Evolutionary conservation across 768 basidiomycete species (phyloP), one percentile per base, ranked within the genome.

Genomic region (Aureoboletus auriporus): DNA sequence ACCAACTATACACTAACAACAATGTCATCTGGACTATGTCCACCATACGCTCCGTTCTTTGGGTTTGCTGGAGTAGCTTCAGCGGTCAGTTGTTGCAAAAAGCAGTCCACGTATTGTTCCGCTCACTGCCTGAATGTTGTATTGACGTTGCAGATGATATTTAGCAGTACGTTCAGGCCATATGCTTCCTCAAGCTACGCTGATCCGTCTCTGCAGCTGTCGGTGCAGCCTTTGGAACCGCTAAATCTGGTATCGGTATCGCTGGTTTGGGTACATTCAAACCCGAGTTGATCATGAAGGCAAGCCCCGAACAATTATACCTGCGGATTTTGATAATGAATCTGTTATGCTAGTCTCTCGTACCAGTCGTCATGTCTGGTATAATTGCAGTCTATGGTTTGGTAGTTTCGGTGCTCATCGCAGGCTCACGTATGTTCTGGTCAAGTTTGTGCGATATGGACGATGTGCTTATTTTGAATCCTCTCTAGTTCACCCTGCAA

Each of bases 271-370:
- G 93, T 46, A 82, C 85, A 42, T 94, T 98, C 73, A 84, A 80
- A 62, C 96, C 96, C 53, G 96, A 99, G 64, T 77, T 98, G 57
- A 91, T 99, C 65, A 99, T 99, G 96, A 98, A 93, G 81, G 94
- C 86, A 58, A 49, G 67, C 40, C 42, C 33, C 28, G 10, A 27
- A 39, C 16, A 23, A 23, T 30, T 11, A 3, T 40, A 8, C 16
- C 13, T 30, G 14, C 39, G 28, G 11, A 39, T 27, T 27, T 17
- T 30, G 17, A 16, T 37, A 41, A 57, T n/a, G 35, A 39, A 36
- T 20, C 23, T 33, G 14, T 53, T 11, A 26, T 28, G 26, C 30
- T 59, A 94, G 92, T 94, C 92, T 13, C 77, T 96, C 45, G 93
- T 97, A 54, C 94, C 94, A 5, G 93, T 96, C 31, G 93, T 98